Evolutionary conservation across 352 stramenopile genomes (phyloP).

Genomic region (Globisporangium heterothallicum): DNA sequence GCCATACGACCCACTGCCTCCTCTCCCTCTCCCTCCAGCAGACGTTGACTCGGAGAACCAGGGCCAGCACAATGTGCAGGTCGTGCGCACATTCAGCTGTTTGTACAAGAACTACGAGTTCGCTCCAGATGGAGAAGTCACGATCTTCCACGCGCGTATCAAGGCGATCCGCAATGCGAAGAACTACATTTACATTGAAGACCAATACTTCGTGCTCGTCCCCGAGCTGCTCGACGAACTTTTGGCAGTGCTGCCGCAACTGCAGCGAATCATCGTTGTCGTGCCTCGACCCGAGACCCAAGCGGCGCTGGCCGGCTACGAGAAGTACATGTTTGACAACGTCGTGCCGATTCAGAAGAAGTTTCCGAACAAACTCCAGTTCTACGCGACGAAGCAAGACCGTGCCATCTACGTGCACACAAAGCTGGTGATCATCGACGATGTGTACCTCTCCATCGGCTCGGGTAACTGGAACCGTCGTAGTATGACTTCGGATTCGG

Average conservation of each 20-base stretch:
- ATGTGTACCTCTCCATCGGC: conserved; percentile 53
- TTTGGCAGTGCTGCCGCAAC: conserved; percentile 30
- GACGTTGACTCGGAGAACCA: conserved; percentile 4
- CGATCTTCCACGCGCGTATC: conserved; percentile 38
- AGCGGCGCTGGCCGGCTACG: conserved; percentile 30
- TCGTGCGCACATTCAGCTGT: conserved; percentile 59
- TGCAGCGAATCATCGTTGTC: conserved; percentile 51
- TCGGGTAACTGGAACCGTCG: conserved; percentile 59
- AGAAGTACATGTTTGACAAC: conserved; percentile 58
- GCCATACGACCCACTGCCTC: conserved; percentile 9
- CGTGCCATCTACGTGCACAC: conserved; percentile 42
- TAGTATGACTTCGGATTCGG: conserved; percentile 60
- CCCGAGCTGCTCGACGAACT: conserved; percentile 37
- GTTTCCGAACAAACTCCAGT: conserved; percentile 43
- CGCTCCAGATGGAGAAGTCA: conserved; percentile 41
- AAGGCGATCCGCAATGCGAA: conserved; percentile 48
- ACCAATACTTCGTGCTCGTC: conserved; percentile 60
- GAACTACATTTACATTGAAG: conserved; percentile 67
- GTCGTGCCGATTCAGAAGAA: conserved; percentile 30
- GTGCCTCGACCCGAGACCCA: conserved; percentile 23
- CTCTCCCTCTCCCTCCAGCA: conserved; percentile 10
- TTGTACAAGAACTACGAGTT: conserved; percentile 46
- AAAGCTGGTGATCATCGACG: conserved; percentile 54
- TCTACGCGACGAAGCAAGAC: conserved; percentile 32
- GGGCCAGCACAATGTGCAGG: conserved; percentile 34